Evolutionary conservation across 345 rosid genomes (phyloP), one percentile per base, ranked within the genome.

Genomic region (Acer yangbiense): DNA sequence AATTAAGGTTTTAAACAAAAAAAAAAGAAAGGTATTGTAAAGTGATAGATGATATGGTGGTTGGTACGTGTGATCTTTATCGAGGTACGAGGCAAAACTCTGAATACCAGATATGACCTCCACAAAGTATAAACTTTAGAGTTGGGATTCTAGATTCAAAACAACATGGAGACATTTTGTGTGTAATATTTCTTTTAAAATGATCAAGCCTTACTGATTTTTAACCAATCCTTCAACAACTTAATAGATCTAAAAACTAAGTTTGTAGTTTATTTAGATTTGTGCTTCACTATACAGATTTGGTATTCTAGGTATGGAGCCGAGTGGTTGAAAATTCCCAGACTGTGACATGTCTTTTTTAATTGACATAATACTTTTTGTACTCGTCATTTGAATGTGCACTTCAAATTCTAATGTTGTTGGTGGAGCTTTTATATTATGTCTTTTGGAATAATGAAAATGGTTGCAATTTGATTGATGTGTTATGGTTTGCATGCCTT

Each of bases 241-340:
- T 35, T 66, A 48, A 66, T 4, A 39, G 50, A 66, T 39, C 25
- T 66, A 18, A 29, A 65, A 29, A 11, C 16, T 12, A 65, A 65
- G 10, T 65, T 65, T 29, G 68, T 43, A 66, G 69, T 66, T 66
- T 66, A n/a, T 8, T 35, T 10, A 66, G 39, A 66, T 66, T 35
- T 66, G 69, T 18, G 21, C 69, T 35, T 43, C 69, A 39, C 11
- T 39, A 18, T 17, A 66, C 44, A 44, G 69, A 66, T 66, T 35
- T 17, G 44, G 25, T 39, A 18, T 39, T 44, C 69, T 17, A 66
- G 48, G 23, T 39, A n/a, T 2, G 25, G 25, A 66, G 20, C 21
- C 0, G 46, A 35, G 14, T 2, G 21, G 69, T 66, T 44, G 23
- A 39, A 14, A 16, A 54, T 54, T 54, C 58, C 48, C 11, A 17